Evolutionary conservation across 2,329 filamentous ascomycete species (phyloP).

Genomic region (Leptographium wingfieldii): DNA sequence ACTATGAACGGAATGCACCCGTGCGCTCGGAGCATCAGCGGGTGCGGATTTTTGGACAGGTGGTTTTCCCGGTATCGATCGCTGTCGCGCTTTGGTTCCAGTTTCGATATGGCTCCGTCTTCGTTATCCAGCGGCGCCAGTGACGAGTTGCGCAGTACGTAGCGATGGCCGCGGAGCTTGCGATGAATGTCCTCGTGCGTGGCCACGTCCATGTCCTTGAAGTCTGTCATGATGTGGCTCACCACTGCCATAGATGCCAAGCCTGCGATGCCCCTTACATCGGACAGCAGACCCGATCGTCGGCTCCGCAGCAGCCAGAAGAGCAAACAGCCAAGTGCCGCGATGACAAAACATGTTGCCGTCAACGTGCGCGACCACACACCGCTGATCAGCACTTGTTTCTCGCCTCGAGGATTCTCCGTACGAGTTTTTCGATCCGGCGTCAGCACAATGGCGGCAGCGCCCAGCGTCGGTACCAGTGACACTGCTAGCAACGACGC

Average conservation of each 20-base stretch:
- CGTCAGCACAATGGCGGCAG: conserved; percentile 45
- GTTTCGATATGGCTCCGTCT: conserved; percentile 27
- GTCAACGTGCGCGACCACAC: conserved; percentile 52
- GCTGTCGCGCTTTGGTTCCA: conserved; percentile 30
- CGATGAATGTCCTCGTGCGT: conserved; percentile 55
- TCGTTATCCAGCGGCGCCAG: conserved; percentile 48
- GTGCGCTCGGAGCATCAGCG: conserved; percentile 50
- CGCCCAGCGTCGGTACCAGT: conserved; percentile 55
- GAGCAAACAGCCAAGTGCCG: conserved; percentile 42
- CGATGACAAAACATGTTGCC: conserved; percentile 41
- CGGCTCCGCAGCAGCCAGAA: conserved; percentile 49
- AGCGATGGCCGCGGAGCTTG: conserved; percentile 52
- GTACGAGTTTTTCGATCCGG: conserved; percentile 36
- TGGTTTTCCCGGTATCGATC: conserved; percentile 22
- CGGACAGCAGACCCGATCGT: conserved; percentile 51
- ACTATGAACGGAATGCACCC: conserved; percentile 49
- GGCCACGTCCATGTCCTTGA: conserved; percentile 57
- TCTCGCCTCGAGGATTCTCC: conserved; percentile 27
- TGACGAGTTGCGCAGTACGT: conserved; percentile 57
- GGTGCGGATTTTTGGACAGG: conserved; percentile 50
- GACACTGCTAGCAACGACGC: conserved; percentile 54
- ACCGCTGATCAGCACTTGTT: conserved; percentile 42
- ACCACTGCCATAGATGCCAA: conserved; percentile 64
- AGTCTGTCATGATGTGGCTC: conserved; percentile 61
- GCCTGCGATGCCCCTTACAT: conserved; percentile 62